A percentile compares a stretch with the other conserved stretches of the same genome.
phyloP scores from a whole-genome alignment of 345 rosid species.

The Passiflora organensis region DNA sequence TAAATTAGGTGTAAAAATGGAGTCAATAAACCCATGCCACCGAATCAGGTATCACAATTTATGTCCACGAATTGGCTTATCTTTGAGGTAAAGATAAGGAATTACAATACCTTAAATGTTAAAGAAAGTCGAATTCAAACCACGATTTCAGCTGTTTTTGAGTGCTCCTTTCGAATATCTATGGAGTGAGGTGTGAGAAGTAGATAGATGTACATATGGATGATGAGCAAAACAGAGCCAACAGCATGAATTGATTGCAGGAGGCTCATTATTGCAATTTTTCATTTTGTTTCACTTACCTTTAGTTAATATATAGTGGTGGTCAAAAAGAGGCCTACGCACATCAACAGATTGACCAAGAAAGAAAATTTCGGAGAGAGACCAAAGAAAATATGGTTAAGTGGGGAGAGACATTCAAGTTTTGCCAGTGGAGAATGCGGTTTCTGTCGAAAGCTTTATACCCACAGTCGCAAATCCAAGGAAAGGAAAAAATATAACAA shows the following conservation, averaged over 20 bases:
- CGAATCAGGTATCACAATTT: conserved; percentile 6
- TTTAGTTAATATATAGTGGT: no score
- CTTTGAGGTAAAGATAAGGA: conserved; percentile 34
- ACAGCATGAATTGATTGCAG: not conserved
- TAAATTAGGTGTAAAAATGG: conserved; percentile 30
- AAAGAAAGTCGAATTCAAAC: conserved; percentile 18
- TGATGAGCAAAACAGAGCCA: conserved; percentile 2
- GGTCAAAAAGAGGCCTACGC: conserved; percentile 25
- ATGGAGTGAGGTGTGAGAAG: conserved; percentile 1
- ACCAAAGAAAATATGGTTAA: not conserved
- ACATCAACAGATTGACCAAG: conserved; percentile 25
- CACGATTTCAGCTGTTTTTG: not conserved
- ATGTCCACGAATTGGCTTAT: conserved; percentile 11
- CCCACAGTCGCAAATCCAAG: conserved; percentile 4
- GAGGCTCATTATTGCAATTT: conserved; percentile 4
- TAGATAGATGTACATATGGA: not conserved
- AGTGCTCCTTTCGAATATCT: no score
- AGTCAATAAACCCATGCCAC: conserved; percentile 27
- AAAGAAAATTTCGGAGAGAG: not conserved
- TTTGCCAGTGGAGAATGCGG: conserved; percentile 25
- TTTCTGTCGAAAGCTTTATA: conserved; percentile 15
- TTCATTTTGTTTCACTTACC: not conserved
- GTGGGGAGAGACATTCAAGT: conserved; percentile 22
- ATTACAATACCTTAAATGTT: conserved; percentile 14
- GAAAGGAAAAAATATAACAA: not conserved